Evolutionary conservation across 202 grass and related monocot genomes (phyloP), one percentile per base, ranked within the genome.

Genomic region (Musa balbisiana): DNA sequence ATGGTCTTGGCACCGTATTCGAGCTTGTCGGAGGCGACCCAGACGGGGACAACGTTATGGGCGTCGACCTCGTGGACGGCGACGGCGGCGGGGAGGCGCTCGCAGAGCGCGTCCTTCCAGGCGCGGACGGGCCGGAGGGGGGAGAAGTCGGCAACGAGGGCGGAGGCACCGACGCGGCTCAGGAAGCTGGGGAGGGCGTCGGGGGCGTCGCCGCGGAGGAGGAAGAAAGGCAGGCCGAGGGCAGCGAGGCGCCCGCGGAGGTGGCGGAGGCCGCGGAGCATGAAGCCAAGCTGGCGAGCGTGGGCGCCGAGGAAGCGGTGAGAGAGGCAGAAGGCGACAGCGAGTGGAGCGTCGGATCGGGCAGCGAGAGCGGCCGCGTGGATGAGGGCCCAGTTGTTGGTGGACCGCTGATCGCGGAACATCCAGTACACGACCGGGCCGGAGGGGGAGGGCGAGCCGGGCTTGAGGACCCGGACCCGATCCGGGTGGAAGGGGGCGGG

Each of bases 391-490:
- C 93, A 97, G 90, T 97, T 97, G 84, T 97, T 90, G 59, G 76
- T 76, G 51, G 78, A 75, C 21, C 93, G 84, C 85, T 97, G 93
- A 79, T 97, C 90, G 78, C 93, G 93, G 74, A 92, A 89, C 90
- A 92, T 97, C 90, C 93, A 97, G 80, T 97, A 97, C 58, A 97
- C 81, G 59, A 97, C 93, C n/a, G 90, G 90, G 8, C 90, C 83
- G 62, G 78, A 6, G 8, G 43, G 43, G 20, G 33, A 69, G 3
- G 76, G 49, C 3, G 55, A 78, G 22, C 90, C 86, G 0, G 78
- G 56, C 9, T 67, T 80, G 73, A 97, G 73, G 50, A 97, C 72
- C 25, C 86, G 90, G 73, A 97, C 78, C 55, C 93, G 93, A 13
- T 69, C 53, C 4, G 80, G 86, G 82, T 97, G 84, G 12, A 87